Evolutionary conservation across 768 basidiomycete species (phyloP).

Genomic region (Pisolithus tinctorius): DNA sequence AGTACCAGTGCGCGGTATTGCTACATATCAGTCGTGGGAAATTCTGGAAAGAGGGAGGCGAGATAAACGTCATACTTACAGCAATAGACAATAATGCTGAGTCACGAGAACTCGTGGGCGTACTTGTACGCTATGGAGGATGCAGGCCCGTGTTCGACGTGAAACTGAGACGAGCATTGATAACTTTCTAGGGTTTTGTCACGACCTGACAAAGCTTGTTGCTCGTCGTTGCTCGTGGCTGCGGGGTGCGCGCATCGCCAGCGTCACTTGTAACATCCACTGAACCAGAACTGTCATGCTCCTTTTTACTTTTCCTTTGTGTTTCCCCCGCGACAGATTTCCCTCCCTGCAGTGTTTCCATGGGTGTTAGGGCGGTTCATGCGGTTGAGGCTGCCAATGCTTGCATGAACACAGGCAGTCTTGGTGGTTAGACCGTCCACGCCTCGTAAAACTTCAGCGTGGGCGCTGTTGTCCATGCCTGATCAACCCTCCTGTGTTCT

Average conservation of each 20-base stretch:
- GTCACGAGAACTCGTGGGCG: constrained; percentile 79
- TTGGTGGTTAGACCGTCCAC: constrained; percentile 82
- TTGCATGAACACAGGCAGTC: constrained; percentile 68
- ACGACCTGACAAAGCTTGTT: constrained; percentile 34
- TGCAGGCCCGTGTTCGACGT: constrained; percentile 85
- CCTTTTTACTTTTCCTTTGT: constrained; percentile 42
- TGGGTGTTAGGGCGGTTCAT: constrained; percentile 73
- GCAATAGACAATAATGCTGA: constrained; percentile 75
- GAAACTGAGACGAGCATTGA: constrained; percentile 61
- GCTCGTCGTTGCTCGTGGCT: constrained; percentile 53
- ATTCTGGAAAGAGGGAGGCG: constrained; percentile 31
- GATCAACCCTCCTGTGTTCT: constrained; percentile 90
- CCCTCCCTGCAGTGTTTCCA: constrained; percentile 44
- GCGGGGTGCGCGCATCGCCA: constrained; percentile 36
- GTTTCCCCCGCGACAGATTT: constrained; percentile 31
- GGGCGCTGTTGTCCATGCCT: constrained; percentile 79
- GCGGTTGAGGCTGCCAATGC: constrained; percentile 22
- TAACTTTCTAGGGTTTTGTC: constrained; percentile 67
- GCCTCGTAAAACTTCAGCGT: constrained; percentile 86
- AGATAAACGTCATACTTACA: constrained; percentile 72
- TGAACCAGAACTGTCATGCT: constrained; percentile 31
- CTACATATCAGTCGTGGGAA: no score
- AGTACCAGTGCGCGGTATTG: no score
- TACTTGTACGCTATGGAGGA: constrained; percentile 85
- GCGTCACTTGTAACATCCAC: constrained; percentile 31